Evolutionary conservation across 2,329 filamentous ascomycete genomes (phyloP), one percentile per base, ranked within the genome.

Genomic region (Dactylonectria estremocensis): DNA sequence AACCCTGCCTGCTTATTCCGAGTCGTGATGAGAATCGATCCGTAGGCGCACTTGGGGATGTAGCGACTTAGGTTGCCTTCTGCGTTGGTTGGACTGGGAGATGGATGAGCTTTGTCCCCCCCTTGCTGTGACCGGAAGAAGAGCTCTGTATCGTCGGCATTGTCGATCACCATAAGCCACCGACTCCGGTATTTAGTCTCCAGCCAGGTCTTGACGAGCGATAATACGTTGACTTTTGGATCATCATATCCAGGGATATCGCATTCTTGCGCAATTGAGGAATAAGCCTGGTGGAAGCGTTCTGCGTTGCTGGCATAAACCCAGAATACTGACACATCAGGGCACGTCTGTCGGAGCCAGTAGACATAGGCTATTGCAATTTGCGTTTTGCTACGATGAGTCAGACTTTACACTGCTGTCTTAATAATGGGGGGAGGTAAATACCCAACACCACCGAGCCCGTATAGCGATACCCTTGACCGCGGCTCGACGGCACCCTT

Each of bases 1-100:
- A 64, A 60, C 0, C 76, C 80, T 0, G 71, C 72, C 14, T 81
- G 69, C 58, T 78, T 79, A 22, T 81, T 80, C 31, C 79, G 75
- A 0, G 80, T 82, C 0, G 80, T 83, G 6, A 80, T 48, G 0
- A 83, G 73, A 11, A 80, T 45, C 0, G 72, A 69, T 2, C 80
- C 80, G 0, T 81, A 74, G 0, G 65, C 1, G 10, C 75, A 80
- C 2, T 79, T 69, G 0, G 80, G 79, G n/a, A 82, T 50, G 18
- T 71, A 67, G 43, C 53, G n/a, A 0, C 1, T 1, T 2, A 66
- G 1, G 5, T 7, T 50, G 13, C 3, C 22, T 28, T 50, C 48
- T 28, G 48, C 9, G 2, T 10, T 10, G 1, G 8, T 16, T 14
- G 13, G 5, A n/a, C 24, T n/a, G 9, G 8, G 11, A 2, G 22